A percentile compares a stretch with the other conserved stretches of the same genome.
Conservation (phyloP, 1,139 yeast species). For the Pichia cactophila region DNA sequence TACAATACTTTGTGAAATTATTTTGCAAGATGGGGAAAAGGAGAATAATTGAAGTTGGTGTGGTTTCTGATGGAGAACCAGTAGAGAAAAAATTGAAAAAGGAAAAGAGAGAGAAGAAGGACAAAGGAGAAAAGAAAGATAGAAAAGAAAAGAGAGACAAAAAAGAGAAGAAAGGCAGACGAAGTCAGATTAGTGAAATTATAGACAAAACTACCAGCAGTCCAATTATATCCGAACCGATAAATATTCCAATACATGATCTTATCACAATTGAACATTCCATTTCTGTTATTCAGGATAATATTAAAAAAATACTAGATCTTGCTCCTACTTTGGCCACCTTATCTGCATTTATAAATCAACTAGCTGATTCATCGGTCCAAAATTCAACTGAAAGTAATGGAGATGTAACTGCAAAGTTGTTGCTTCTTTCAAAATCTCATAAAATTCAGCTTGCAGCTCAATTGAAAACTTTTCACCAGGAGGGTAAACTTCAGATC, state of each 20-base stretch:
- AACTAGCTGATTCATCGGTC: slow-evolving; percentile 50
- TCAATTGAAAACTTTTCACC: slow-evolving; percentile 47
- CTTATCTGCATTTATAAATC: slow-evolving; percentile 21
- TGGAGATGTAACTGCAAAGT: slow-evolving; percentile 27
- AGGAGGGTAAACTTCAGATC: slow-evolving; percentile 36
- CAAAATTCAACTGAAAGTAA: slow-evolving; percentile 24
- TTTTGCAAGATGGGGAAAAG: slow-evolving; percentile 6
- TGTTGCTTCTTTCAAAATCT: slow-evolving; percentile 46
- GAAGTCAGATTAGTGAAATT: background rate
- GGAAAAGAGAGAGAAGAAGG: background rate
- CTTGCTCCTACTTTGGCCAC: slow-evolving; percentile 10
- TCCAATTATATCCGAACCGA: background rate
- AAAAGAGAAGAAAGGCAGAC: background rate
- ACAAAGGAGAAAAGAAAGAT: background rate
- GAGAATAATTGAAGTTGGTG: slow-evolving; percentile 1
- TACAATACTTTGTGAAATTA: too few species aligned
- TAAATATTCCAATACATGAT: slow-evolving; percentile 32
- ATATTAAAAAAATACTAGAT: slow-evolving; percentile 10
- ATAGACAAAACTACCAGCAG: background rate
- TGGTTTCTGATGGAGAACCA: slow-evolving; percentile 8
- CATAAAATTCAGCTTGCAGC: slow-evolving; percentile 52
- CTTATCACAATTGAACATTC: slow-evolving; percentile 21
- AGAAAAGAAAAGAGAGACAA: background rate
- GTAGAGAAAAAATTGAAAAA: slow-evolving; percentile 1
- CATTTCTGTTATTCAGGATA: slow-evolving; percentile 11